These are phyloP conservation scores for Sideroxylon spinosum DNA, from an alignment of 179 eudicot genomes.

Conservation along the genomic window DNA sequence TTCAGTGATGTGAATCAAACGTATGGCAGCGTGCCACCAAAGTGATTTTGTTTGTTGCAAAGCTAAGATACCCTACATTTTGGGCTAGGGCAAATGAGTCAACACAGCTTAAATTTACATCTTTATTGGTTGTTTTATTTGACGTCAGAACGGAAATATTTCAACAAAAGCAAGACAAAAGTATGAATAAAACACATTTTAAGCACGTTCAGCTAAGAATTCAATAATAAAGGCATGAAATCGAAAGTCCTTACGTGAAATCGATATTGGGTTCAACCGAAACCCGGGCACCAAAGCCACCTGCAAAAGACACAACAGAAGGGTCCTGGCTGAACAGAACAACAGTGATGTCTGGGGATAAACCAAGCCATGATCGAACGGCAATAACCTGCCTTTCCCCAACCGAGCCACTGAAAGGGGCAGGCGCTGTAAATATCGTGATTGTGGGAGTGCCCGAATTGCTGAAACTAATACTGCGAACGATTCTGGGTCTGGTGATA, in stretches of 20 bases:
- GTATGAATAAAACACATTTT: no score
- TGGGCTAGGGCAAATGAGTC: no score
- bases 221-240: neutral
- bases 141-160: neutral
- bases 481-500: constrained; percentile 30
- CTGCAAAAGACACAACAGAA: constrained; percentile 54
- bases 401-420: constrained; percentile 42
- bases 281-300: constrained; percentile 57
- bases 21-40: neutral
- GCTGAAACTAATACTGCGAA: constrained; percentile 15
- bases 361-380: constrained; percentile 88
- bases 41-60: neutral
- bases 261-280: constrained; percentile 66
- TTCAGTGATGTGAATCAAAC: neutral
- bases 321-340: constrained; percentile 78
- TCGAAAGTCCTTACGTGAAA: constrained; percentile 59
- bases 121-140: neutral
- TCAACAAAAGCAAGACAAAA: no score
- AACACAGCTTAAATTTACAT: neutral
- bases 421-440: constrained; percentile 61
- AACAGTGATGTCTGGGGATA: constrained; percentile 58
- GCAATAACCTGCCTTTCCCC: constrained; percentile 66
- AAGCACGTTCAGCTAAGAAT: neutral
- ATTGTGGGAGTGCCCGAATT: constrained; percentile 38
- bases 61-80: no score